phyloP scores from a whole-genome alignment of 2,329 filamentous ascomycete species.

The Lachnellula arida region DNA sequence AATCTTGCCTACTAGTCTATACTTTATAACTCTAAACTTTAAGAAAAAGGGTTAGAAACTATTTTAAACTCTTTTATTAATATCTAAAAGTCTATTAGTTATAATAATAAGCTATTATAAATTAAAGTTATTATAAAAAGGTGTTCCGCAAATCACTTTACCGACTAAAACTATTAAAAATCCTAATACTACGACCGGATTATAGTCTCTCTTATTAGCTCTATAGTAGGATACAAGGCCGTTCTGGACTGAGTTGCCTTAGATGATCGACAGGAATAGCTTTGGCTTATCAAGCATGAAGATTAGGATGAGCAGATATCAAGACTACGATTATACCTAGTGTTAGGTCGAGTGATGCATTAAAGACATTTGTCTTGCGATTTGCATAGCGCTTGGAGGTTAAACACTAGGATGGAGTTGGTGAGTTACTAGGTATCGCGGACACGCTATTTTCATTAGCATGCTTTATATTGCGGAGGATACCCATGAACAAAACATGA shows the following conservation, averaged over 20 bases:
- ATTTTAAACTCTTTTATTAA: background rate
- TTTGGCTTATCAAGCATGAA: background rate
- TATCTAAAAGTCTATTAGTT: background rate
- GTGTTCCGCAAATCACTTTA: background rate
- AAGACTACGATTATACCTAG: background rate
- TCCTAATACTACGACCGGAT: background rate
- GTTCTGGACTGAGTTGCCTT: background rate
- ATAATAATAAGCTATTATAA: background rate
- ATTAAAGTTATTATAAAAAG: background rate
- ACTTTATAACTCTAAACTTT: background rate
- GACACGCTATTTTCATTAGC: too few species aligned
- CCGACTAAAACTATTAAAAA: background rate
- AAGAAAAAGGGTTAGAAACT: background rate
- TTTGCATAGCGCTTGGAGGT: too few species aligned
- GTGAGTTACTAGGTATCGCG: too few species aligned
- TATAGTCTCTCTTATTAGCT: background rate
- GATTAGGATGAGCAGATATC: background rate
- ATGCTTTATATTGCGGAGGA: too few species aligned
- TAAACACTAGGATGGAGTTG: too few species aligned
- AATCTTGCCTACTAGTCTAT: too few species aligned
- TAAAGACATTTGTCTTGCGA: too few species aligned
- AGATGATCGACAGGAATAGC: background rate
- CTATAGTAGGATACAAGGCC: background rate
- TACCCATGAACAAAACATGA: too few species aligned
- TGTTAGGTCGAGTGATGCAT: too few species aligned